Percentiles rank a stretch among this genome's conserved stretches.
phyloP scores from a whole-genome alignment of 2,329 filamentous ascomycete genomes.

The Arthrinium puccinioides region DNA sequence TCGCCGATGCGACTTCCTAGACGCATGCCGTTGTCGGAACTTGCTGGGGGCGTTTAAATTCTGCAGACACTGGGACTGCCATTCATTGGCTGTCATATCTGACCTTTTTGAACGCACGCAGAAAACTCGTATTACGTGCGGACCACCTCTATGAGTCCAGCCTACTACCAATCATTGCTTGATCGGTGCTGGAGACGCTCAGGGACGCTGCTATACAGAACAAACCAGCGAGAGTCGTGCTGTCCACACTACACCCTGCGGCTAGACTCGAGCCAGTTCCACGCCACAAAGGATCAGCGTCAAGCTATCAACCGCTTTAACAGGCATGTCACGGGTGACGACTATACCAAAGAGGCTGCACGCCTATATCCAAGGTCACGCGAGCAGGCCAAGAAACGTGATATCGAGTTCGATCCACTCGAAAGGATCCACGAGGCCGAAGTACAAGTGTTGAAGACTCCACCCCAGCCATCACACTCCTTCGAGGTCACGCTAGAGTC shows the following conservation, averaged over 20 bases:
- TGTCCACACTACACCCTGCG: conserved; percentile 88
- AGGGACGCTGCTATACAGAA: conserved; percentile 65
- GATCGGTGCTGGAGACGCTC: conserved; percentile 75
- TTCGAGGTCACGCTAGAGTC: conserved; percentile 65
- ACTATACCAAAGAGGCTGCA: conserved; percentile 57
- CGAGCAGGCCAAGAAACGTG: conserved; percentile 54
- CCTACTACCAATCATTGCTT: conserved; percentile 64
- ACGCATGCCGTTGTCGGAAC: too few species aligned
- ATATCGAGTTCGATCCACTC: conserved; percentile 60
- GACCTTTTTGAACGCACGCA: too few species aligned
- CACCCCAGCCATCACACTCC: conserved; percentile 57
- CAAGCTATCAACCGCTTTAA: conserved; percentile 74
- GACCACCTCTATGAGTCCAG: conserved; percentile 51
- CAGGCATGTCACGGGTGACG: conserved; percentile 59
- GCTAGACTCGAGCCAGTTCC: conserved; percentile 58
- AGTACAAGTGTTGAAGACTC: conserved; percentile 41
- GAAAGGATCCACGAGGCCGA: conserved; percentile 67
- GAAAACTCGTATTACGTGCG: conserved; percentile 68
- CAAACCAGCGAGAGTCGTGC: conserved; percentile 72
- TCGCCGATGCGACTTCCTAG: too few species aligned
- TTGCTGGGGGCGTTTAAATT: too few species aligned
- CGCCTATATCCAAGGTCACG: conserved; percentile 60
- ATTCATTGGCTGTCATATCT: conserved; percentile 3
- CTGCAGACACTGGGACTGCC: conserved; percentile 3
- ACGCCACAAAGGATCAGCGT: conserved; percentile 63